A percentile compares a stretch with the other conserved stretches of the same genome.
Evolutionary conservation across 495 filamentous ascomycete species (phyloP).

Genomic region (Schizothecium vesticola): DNA sequence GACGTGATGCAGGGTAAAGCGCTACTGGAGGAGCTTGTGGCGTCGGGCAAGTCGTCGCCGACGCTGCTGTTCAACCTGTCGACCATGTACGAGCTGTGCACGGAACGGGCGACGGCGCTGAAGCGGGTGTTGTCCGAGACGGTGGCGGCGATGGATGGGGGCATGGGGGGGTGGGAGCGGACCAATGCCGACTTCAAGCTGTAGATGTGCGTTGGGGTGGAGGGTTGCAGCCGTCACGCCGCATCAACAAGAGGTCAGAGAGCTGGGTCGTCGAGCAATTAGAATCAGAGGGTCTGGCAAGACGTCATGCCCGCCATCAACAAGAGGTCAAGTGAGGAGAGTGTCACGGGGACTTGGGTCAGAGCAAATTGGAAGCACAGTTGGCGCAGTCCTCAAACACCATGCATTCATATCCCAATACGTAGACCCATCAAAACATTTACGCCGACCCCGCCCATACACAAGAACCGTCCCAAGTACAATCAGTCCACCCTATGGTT

Average conservation of each 20-base stretch:
- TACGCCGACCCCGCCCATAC: background rate
- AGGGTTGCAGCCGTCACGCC: too few species aligned
- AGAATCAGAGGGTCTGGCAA: too few species aligned
- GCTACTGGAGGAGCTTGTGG: conserved; percentile 59
- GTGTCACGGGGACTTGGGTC: background rate
- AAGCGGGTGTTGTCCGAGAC: conserved; percentile 67
- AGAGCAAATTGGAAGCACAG: background rate
- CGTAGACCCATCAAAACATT: background rate
- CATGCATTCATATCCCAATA: background rate
- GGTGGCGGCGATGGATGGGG: conserved; percentile 50
- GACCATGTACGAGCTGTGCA: conserved; percentile 89
- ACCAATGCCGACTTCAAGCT: conserved; percentile 74
- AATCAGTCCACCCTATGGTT: background rate
- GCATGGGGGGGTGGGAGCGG: conserved; percentile 59
- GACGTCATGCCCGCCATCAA: background rate
- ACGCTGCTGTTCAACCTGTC: conserved; percentile 82
- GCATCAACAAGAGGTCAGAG: too few species aligned
- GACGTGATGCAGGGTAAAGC: conserved; percentile 47
- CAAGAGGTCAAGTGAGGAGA: background rate
- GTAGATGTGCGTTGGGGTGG: background rate
- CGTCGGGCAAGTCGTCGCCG: conserved; percentile 57
- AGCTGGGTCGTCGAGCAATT: too few species aligned
- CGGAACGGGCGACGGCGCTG: conserved; percentile 60
- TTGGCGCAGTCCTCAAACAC: background rate
- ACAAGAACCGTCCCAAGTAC: background rate